These are phyloP conservation scores for Phanerochaete carnosa DNA, from an alignment of 768 basidiomycete genomes.

Conservation along the genomic window DNA sequence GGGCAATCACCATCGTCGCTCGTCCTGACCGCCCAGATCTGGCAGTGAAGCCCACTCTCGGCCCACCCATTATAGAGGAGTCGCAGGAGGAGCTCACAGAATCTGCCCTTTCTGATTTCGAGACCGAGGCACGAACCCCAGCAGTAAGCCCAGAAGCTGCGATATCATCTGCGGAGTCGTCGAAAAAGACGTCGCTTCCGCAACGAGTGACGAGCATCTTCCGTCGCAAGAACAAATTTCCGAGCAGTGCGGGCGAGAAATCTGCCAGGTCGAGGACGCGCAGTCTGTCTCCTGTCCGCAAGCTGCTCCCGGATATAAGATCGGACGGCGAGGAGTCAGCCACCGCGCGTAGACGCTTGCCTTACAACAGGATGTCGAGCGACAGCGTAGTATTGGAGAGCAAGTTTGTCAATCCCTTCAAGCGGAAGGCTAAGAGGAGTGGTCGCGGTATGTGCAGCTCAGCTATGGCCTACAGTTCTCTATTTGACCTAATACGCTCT, in stretches of 20 bases:
- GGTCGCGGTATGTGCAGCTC: background rate
- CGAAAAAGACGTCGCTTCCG: background rate
- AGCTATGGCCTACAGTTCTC: background rate
- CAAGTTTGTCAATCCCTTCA: constrained; percentile 7
- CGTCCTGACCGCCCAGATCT: background rate
- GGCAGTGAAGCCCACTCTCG: background rate
- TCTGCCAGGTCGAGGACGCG: background rate
- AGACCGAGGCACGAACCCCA: background rate
- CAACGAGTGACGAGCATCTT: background rate
- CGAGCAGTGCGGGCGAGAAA: background rate
- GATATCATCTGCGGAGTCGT: background rate
- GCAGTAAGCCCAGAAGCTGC: background rate
- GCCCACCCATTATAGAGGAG: background rate
- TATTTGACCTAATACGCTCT: too few relatives aligned
- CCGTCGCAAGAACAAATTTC: background rate
- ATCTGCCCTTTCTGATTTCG: background rate
- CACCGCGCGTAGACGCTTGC: background rate
- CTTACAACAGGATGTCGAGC: background rate
- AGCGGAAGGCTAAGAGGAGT: background rate
- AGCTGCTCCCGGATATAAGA: background rate
- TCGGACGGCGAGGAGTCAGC: background rate
- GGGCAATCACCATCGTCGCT: constrained; percentile 6
- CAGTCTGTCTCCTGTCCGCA: background rate
- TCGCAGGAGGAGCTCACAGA: background rate
- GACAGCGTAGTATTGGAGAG: background rate